A percentile compares a stretch with the other conserved stretches of the same genome.
phyloP scores from a whole-genome alignment of 2,329 filamentous ascomycete species.

The Penicillium sp. region DNA sequence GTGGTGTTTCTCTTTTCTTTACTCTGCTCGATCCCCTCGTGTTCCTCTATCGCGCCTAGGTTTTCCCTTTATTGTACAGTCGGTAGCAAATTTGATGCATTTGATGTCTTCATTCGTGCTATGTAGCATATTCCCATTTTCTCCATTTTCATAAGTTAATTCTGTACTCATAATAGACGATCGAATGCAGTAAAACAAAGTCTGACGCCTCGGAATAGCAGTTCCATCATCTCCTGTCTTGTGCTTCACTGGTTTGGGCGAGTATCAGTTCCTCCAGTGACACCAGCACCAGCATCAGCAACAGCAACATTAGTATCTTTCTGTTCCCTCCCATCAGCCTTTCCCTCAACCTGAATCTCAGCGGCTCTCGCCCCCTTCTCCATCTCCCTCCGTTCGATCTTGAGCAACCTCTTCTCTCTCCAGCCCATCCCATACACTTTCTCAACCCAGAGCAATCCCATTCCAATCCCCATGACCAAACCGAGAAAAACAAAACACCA shows the following conservation, averaged over 20 bases:
- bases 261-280: not conserved
- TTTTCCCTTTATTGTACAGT: constrained; percentile 28
- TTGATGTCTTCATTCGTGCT: constrained; percentile 22
- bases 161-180: not conserved
- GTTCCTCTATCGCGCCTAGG: constrained; percentile 27
- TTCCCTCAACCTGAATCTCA: not conserved
- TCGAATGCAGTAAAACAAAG: not conserved
- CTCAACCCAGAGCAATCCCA: constrained; percentile 20
- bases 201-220: not conserved
- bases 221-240: not conserved
- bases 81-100: constrained; percentile 31
- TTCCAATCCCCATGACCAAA: constrained; percentile 10
- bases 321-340: not conserved
- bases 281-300: not conserved
- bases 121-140: not conserved
- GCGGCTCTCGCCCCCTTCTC: not conserved
- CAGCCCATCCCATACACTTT: constrained; percentile 19
- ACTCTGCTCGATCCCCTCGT: constrained; percentile 25
- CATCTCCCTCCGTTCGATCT: constrained; percentile 10
- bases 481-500: constrained; percentile 32
- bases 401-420: constrained; percentile 17
- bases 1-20: constrained; percentile 25
- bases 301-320: not conserved
- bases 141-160: not conserved
- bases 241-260: not conserved